Conservation (phyloP, 2,329 filamentous ascomycete species). For the Ascochyta pisi region DNA sequence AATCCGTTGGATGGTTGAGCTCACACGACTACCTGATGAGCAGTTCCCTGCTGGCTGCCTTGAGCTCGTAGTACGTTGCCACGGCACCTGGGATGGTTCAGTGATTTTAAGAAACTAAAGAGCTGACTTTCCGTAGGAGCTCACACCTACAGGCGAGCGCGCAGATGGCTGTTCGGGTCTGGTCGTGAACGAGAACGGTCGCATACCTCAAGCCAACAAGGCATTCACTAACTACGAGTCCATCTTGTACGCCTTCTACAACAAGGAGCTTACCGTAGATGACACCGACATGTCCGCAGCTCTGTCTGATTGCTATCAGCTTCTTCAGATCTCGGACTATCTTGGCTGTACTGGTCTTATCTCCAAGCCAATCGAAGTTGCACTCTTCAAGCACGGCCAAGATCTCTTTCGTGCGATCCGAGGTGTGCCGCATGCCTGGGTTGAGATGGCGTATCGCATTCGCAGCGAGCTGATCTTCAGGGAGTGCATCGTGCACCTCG, state of each 20-base stretch:
- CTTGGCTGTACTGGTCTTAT: slow-evolving; percentile 54
- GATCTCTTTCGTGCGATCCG: slow-evolving; percentile 55
- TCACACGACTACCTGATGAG: slow-evolving; percentile 30
- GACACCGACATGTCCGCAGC: slow-evolving; percentile 49
- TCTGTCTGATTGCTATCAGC: slow-evolving; percentile 50
- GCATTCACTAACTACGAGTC: slow-evolving; percentile 50
- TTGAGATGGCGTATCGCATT: slow-evolving; percentile 55
- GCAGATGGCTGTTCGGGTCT: slow-evolving; percentile 24
- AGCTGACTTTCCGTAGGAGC: slow-evolving; percentile 34
- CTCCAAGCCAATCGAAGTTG: slow-evolving; percentile 55
- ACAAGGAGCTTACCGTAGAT: slow-evolving; percentile 50
- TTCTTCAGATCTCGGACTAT: slow-evolving; percentile 56
- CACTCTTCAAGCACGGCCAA: slow-evolving; percentile 57
- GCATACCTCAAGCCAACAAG: slow-evolving; percentile 32
- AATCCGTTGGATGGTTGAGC: slow-evolving; percentile 44
- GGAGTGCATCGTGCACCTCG: slow-evolving; percentile 55
- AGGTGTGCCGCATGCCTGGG: slow-evolving; percentile 54
- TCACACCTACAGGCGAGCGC: slow-evolving; percentile 44
- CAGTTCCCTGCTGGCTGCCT: slow-evolving; percentile 33
- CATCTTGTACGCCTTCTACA: slow-evolving; percentile 58
- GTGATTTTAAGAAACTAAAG: background rate
- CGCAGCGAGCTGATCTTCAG: slow-evolving; percentile 55
- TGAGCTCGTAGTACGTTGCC: slow-evolving; percentile 31
- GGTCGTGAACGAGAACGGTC: slow-evolving; percentile 47
- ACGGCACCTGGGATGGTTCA: background rate